These are phyloP conservation scores for Boletellus sp. DNA, from an alignment of 768 basidiomycete species.

Conservation along the genomic window DNA sequence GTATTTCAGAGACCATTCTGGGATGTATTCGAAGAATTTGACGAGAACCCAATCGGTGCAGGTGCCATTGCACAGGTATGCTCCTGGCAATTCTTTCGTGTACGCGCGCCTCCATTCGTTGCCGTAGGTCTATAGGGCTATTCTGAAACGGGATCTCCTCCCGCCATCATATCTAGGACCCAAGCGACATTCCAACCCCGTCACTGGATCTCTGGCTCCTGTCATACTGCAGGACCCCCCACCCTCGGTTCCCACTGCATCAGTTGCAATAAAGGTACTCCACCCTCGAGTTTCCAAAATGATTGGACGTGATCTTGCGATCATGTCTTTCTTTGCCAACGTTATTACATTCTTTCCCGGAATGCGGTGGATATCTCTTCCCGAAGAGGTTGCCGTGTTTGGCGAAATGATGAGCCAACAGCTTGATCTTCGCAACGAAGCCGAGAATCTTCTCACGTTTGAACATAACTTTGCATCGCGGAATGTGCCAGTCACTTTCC, in stretches of 20 bases:
- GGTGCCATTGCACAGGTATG: conserved; percentile 90
- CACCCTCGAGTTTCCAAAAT: conserved; percentile 82
- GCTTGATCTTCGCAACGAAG: conserved; percentile 87
- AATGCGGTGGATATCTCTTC: conserved; percentile 94
- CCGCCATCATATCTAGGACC: conserved; percentile 82
- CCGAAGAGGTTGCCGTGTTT: conserved; percentile 93
- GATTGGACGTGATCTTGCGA: conserved; percentile 86
- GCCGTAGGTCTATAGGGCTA: conserved; percentile 81
- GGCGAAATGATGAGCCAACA: conserved; percentile 96
- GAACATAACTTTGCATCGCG: conserved; percentile 82
- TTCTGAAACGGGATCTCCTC: conserved; percentile 76
- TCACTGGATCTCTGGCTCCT: conserved; percentile 51
- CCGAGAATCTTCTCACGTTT: conserved; percentile 79
- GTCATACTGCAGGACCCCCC: conserved; percentile 49
- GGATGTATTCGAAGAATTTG: conserved; percentile 89
- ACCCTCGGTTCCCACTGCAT: conserved; percentile 73
- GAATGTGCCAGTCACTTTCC: conserved; percentile 83
- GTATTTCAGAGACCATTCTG: conserved; percentile 83
- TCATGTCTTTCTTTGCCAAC: conserved; percentile 91
- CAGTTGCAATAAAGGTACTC: conserved; percentile 93
- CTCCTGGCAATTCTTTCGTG: conserved; percentile 18
- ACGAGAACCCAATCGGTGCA: conserved; percentile 85
- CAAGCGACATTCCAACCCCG: conserved; percentile 51
- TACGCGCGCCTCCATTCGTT: neutral
- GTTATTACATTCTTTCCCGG: conserved; percentile 78